Evolutionary conservation across 75 land plant genomes (phyloP).

Genomic region (Larix kaempferi): DNA sequence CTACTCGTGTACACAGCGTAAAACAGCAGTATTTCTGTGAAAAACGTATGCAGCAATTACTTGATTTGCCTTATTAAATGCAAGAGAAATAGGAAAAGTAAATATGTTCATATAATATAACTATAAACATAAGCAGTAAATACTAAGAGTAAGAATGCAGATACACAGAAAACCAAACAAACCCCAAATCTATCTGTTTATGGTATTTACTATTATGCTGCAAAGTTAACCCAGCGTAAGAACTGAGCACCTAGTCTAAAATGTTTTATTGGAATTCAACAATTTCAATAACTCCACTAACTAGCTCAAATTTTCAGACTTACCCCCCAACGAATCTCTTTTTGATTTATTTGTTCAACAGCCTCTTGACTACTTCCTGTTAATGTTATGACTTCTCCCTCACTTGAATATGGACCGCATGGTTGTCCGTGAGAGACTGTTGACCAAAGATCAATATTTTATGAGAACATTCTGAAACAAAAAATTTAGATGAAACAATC

Average conservation of each 20-base stretch:
- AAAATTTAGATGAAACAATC: not conserved
- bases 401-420: conserved; percentile 63
- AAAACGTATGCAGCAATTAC: not conserved
- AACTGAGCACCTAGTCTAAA: not conserved
- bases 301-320: conserved; percentile 10
- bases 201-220: not conserved
- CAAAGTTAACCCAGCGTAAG: not conserved
- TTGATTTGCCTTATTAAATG: not conserved
- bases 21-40: no score
- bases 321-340: conserved; percentile 98
- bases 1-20: no score
- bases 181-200: not conserved
- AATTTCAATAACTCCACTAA: not conserved
- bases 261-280: not conserved
- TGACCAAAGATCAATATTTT: not conserved
- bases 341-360: conserved; percentile 79
- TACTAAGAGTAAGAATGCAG: not conserved
- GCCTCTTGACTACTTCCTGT: conserved; percentile 64
- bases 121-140: no score
- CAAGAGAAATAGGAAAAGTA: not conserved
- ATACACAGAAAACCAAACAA: not conserved
- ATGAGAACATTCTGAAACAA: not conserved
- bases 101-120: not conserved
- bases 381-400: conserved; percentile 59
- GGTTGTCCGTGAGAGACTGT: conserved; percentile 92